Percentiles rank a stretch among this genome's conserved stretches.
Evolutionary conservation across 805 yeast genomes (phyloP).

Genomic region (Yarrowia keelungensis): DNA sequence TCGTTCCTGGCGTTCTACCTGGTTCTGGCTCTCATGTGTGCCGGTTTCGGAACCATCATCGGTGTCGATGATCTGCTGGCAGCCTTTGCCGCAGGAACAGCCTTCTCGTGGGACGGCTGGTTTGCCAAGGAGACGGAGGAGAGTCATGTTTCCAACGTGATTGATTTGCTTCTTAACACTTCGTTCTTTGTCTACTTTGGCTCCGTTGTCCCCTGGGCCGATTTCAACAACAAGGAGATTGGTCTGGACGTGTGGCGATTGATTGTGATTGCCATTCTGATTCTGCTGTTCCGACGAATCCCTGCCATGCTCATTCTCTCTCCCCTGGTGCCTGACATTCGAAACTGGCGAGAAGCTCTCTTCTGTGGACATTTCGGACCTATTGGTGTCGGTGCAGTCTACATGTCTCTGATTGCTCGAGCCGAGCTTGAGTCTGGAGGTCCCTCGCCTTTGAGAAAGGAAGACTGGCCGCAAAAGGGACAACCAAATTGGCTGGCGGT

Average conservation of each 20-base stretch:
- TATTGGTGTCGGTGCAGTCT: conserved; percentile 92
- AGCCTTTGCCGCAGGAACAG: conserved; percentile 91
- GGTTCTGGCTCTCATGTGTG: conserved; percentile 80
- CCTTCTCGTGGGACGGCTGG: conserved; percentile 94
- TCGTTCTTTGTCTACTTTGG: conserved; percentile 91
- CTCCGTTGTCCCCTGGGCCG: conserved; percentile 87
- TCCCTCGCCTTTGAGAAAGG: conserved; percentile 60
- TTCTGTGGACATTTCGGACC: conserved; percentile 98
- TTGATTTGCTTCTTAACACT: conserved; percentile 80
- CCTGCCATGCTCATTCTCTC: conserved; percentile 80
- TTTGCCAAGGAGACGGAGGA: conserved; percentile 83
- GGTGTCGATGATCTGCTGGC: conserved; percentile 90
- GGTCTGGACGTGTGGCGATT: conserved; percentile 84
- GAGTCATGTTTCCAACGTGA: conserved; percentile 86
- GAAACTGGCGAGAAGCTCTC: conserved; percentile 91
- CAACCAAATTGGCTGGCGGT: conserved; percentile 65
- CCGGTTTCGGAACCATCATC: conserved; percentile 85
- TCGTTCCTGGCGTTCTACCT: conserved; percentile 86
- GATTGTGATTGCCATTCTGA: conserved; percentile 72
- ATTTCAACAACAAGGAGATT: conserved; percentile 64
- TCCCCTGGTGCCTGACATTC: conserved; percentile 83
- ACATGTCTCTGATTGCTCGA: conserved; percentile 81
- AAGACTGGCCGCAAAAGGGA: conserved; percentile 55
- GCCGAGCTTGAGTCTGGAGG: conserved; percentile 67
- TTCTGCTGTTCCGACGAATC: conserved; percentile 76